A percentile compares a stretch with the other conserved stretches of the same genome.
These are phyloP conservation scores for Diospyros lotus DNA, from an alignment of 148 eudicot species.

Conservation along the genomic window DNA sequence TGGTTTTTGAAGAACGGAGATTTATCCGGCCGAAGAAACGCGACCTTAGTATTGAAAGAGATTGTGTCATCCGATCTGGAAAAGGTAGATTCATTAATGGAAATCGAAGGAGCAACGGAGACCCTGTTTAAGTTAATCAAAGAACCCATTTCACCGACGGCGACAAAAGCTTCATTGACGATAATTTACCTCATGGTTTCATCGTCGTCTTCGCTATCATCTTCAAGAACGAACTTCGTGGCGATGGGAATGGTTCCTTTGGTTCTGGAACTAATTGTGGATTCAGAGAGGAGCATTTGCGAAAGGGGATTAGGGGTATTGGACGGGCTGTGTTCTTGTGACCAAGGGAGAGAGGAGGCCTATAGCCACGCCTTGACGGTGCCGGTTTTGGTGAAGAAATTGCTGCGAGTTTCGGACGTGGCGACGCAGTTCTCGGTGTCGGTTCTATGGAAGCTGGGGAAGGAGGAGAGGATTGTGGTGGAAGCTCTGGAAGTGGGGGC, in stretches of 20 bases:
- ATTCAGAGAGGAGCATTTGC: conserved; percentile 43
- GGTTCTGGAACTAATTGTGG: conserved; percentile 61
- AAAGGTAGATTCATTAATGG: conserved; percentile 20
- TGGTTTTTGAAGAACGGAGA: conserved; percentile 46
- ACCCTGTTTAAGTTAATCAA: conserved; percentile 47
- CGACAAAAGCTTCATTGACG: conserved; percentile 59
- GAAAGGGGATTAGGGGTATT: conserved; percentile 64
- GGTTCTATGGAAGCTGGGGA: conserved; percentile 46
- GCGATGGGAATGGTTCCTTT: conserved; percentile 40
- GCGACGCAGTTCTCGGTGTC: conserved; percentile 74
- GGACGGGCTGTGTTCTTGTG: conserved; percentile 36
- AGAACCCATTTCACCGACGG: conserved; percentile 57
- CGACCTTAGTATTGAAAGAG: conserved; percentile 42
- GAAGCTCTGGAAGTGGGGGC: conserved; percentile 80
- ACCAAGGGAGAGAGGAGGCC: conserved; percentile 35
- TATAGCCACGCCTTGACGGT: conserved; percentile 40
- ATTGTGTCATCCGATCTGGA: conserved; percentile 19
- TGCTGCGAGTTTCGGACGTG: conserved; percentile 58
- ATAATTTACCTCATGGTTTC: conserved; percentile 43
- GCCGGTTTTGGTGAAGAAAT: conserved; percentile 73
- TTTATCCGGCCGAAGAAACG: conserved; percentile 40
- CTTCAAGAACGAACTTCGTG: conserved; percentile 8
- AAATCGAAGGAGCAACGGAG: conserved; percentile 42
- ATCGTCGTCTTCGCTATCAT: background rate
- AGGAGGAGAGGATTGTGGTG: conserved; percentile 34